A percentile compares a stretch with the other conserved stretches of the same genome.
phyloP scores from a whole-genome alignment of 75 land plant genomes.

The Pinus taeda region DNA sequence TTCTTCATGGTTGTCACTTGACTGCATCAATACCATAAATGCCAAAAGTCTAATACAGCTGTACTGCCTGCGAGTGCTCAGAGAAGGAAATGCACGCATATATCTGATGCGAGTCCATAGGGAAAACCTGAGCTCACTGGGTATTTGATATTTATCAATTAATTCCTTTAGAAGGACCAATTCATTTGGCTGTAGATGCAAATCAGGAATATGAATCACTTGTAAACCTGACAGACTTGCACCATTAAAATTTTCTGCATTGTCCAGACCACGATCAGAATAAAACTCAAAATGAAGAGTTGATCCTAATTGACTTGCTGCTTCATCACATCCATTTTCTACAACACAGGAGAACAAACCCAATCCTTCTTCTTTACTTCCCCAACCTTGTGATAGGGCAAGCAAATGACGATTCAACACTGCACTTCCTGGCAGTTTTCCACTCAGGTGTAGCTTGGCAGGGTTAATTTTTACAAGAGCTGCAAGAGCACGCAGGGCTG shows the following conservation, averaged over 20 bases:
- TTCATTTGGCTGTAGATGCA: constrained; percentile 65
- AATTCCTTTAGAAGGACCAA: constrained; percentile 64
- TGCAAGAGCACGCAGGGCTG: constrained; percentile 84
- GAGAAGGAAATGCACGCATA: constrained; percentile 73
- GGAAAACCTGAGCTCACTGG: constrained; percentile 78
- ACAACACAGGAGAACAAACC: constrained; percentile 86
- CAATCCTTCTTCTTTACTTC: constrained; percentile 98
- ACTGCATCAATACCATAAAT: constrained; percentile 91
- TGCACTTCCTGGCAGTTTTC: constrained; percentile 77
- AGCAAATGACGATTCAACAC: constrained; percentile 76
- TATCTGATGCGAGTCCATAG: constrained; percentile 87
- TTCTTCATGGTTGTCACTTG: constrained; percentile 94
- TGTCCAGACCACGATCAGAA: constrained; percentile 15
- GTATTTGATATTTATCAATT: constrained; percentile 72
- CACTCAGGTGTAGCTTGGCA: constrained; percentile 76
- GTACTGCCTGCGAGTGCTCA: constrained; percentile 59
- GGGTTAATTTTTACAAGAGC: constrained; percentile 91
- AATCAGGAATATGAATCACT: constrained; percentile 75
- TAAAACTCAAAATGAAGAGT: constrained; percentile 91
- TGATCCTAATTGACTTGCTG: constrained; percentile 67
- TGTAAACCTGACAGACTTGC: constrained; percentile 29
- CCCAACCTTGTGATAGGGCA: constrained; percentile 99
- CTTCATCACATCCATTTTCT: constrained; percentile 45
- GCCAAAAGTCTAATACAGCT: constrained; percentile 89
- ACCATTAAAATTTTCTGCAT: constrained; percentile 12